phyloP scores from a whole-genome alignment of 1,139 yeast species.

The Petasospora rhodanensis region DNA sequence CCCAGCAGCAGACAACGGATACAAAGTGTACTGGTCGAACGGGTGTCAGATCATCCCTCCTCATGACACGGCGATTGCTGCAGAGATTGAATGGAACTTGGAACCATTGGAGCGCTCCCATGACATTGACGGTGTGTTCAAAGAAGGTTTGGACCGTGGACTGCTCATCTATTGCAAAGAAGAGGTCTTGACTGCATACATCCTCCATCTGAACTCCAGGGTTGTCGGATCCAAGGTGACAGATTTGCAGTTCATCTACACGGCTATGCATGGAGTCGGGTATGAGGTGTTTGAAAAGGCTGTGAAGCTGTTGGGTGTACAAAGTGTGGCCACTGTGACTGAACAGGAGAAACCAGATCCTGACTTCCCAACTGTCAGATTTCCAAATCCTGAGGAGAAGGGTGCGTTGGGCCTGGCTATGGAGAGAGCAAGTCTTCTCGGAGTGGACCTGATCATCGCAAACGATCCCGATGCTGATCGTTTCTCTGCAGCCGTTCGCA shows the following conservation, averaged over 20 bases:
- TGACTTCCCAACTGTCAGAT: constrained; percentile 73
- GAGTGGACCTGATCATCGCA: constrained; percentile 61
- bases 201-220: constrained; percentile 30
- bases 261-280: constrained; percentile 97
- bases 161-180: constrained; percentile 26
- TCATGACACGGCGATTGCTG: constrained; percentile 71
- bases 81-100: constrained; percentile 54
- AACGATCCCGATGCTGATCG: constrained; percentile 98
- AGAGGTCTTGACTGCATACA: constrained; percentile 31
- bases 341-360: constrained; percentile 80
- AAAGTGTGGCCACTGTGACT: constrained; percentile 34
- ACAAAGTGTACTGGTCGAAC: constrained; percentile 87
- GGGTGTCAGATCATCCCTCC: constrained; percentile 98
- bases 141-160: constrained; percentile 6
- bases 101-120: constrained; percentile 39
- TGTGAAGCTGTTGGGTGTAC: constrained; percentile 31
- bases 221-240: constrained; percentile 24
- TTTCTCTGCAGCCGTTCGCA: constrained; percentile 70
- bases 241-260: constrained; percentile 56
- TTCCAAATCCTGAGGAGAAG: constrained; percentile 94
- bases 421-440: constrained; percentile 32
- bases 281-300: constrained; percentile 37
- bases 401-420: constrained; percentile 84
- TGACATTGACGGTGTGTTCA: constrained; percentile 20
- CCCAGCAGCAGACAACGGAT: constrained; percentile 91